Evolutionary conservation across 1,139 yeast species (phyloP), one percentile per base, ranked within the genome.

Genomic region (Pichia inconspicua): DNA sequence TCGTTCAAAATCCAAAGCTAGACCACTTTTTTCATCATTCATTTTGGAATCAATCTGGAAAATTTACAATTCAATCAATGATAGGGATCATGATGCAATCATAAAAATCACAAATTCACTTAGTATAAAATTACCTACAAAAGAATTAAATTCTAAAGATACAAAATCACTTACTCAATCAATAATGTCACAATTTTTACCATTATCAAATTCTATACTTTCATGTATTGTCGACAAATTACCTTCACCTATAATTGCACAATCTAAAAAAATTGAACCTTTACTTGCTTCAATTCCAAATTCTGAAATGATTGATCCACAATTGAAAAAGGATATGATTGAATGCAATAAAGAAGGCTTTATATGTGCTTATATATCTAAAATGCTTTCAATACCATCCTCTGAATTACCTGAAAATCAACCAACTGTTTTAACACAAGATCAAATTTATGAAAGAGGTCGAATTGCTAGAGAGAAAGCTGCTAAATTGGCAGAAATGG

Each of bases 151-250:
- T 49, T 80, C 96, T 0, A 88, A 84, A 60, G 97, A 92, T 60
- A 72, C 79, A 47, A 82, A 80, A 56, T 71, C 71, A 44, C 66
- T 88, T 41, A 66, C 89, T 38, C 75, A 74, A 49, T 70, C 79
- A n/a, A 78, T 94, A 11, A 80, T 90, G 80, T 78, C 89, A 1
- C 97, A 90, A 61, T 94, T 98, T 97, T 71, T 94, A 27, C 97
- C 99, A 0, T 77, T 94, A 10, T 84, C 97, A 37, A 82, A 86
- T 45, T 88, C 97, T 0, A 77, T 92, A 22, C 68, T 92, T 37
- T 75, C 94, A 11, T 80, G 95, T 3, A 96, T 92, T 3, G 84
- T 90, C 41, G 95, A 88, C 50, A 78, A 78, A 53, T 66, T 94
- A 45, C 97, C 97, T 0, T 84, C 95, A 14, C 98, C 98, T 1